phyloP scores from a whole-genome alignment of 148 eudicot genomes.

The Rhododendron williamsianum region DNA sequence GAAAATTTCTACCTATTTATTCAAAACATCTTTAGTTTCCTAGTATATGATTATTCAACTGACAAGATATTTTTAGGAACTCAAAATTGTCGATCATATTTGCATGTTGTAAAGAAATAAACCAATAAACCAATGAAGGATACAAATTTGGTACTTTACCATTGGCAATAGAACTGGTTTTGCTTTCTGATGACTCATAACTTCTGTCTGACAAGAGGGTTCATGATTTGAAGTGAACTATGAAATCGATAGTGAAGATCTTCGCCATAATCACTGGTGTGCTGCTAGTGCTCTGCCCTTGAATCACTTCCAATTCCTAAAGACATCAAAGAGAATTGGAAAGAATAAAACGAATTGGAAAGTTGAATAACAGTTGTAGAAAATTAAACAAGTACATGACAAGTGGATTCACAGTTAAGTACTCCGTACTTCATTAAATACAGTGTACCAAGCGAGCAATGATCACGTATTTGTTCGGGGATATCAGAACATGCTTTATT shows the following conservation, averaged over 20 bases:
- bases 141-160: conserved; percentile 24
- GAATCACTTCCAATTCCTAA: conserved; percentile 43
- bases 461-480: neutral
- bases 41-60: neutral
- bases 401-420: neutral
- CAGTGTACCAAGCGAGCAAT: neutral
- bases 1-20: neutral
- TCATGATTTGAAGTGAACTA: conserved; percentile 35
- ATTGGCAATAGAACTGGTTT: conserved; percentile 23
- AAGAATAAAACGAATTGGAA: conserved; percentile 8
- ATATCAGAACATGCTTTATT: neutral
- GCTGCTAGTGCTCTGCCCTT: conserved; percentile 29
- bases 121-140: neutral
- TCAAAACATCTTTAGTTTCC: neutral
- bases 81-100: neutral
- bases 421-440: neutral
- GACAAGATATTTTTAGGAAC: neutral
- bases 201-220: conserved; percentile 56
- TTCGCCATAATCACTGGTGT: conserved; percentile 22
- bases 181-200: conserved; percentile 46
- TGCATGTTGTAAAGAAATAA: neutral
- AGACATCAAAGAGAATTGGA: conserved; percentile 3
- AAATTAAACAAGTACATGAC: neutral
- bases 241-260: conserved; percentile 26
- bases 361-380: neutral